Conservation (phyloP, 169 alveolate species). For the Plasmodium chabaudi region DNA sequence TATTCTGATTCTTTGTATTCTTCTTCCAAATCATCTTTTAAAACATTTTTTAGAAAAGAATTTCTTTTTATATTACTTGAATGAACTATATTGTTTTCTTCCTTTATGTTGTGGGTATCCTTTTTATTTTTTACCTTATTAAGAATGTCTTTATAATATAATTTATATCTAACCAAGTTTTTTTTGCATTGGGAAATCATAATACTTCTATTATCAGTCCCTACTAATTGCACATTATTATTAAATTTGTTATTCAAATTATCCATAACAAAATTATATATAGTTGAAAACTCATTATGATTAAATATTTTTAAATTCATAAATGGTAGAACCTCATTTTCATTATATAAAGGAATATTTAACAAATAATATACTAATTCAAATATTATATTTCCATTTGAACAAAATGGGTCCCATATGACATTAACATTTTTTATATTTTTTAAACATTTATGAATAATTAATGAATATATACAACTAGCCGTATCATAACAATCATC, state of each 20-base stretch:
- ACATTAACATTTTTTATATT: conserved; percentile 39
- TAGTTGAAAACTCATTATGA: conserved; percentile 24
- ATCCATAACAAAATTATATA: conserved; percentile 16
- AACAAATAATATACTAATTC: conserved; percentile 32
- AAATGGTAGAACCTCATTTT: conserved; percentile 58
- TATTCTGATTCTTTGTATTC: neutral
- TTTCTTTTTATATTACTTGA: neutral
- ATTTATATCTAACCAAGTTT: conserved; percentile 36
- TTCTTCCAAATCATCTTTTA: neutral
- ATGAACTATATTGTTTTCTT: neutral
- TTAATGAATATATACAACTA: conserved; percentile 55
- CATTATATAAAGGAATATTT: conserved; percentile 39
- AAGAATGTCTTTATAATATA: conserved; percentile 31
- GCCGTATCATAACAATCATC: conserved; percentile 72
- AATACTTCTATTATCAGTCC: conserved; percentile 57
- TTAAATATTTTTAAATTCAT: conserved; percentile 71
- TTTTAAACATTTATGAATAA: conserved; percentile 41
- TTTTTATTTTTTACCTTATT: neutral
- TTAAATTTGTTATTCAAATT: conserved; percentile 1
- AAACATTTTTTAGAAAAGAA: neutral
- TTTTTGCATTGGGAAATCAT: conserved; percentile 67
- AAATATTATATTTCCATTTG: conserved; percentile 56
- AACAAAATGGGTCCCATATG: conserved; percentile 73
- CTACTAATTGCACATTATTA: conserved; percentile 33
- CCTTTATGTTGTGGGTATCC: neutral